Evolutionary conservation across 2,329 filamentous ascomycete genomes (phyloP).

Genomic region (Orbilia javanica): DNA sequence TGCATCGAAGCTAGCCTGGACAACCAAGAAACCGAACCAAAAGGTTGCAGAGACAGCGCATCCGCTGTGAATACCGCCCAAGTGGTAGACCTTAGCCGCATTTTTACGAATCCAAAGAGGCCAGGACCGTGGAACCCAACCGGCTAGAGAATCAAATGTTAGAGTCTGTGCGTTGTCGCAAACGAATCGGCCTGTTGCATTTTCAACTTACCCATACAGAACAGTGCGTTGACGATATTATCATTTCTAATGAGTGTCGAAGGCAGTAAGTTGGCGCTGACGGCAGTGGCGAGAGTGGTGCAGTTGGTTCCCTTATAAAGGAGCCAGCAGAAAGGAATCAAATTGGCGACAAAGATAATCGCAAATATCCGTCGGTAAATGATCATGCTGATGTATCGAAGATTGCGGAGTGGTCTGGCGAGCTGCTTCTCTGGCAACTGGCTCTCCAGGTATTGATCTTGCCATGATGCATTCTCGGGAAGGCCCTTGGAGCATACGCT

Average conservation of each 20-base stretch:
- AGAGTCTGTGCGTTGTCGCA: conserved; percentile 37
- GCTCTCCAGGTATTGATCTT: conserved; percentile 63
- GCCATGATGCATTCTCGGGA: conserved; percentile 47
- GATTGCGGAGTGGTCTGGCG: conserved; percentile 76
- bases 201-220: conserved; percentile 63
- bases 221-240: conserved; percentile 70
- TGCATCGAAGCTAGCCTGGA: conserved; percentile 63
- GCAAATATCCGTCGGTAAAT: conserved; percentile 67
- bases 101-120: conserved; percentile 68
- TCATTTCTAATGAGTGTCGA: conserved; percentile 70
- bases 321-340: conserved; percentile 60
- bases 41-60: conserved; percentile 68
- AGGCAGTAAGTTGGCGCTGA: conserved; percentile 66
- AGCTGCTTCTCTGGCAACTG: conserved; percentile 82
- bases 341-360: conserved; percentile 65
- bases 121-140: conserved; percentile 66
- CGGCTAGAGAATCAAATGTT: conserved; percentile 57
- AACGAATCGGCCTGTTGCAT: conserved; percentile 29
- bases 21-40: conserved; percentile 67
- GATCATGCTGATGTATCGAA: conserved; percentile 66
- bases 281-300: conserved; percentile 60
- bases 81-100: conserved; percentile 70
- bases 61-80: conserved; percentile 71
- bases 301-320: conserved; percentile 42
- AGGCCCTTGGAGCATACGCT: conserved; percentile 28